Conservation (phyloP, 352 stramenopile species). For the Bremia lactucae region DNA sequence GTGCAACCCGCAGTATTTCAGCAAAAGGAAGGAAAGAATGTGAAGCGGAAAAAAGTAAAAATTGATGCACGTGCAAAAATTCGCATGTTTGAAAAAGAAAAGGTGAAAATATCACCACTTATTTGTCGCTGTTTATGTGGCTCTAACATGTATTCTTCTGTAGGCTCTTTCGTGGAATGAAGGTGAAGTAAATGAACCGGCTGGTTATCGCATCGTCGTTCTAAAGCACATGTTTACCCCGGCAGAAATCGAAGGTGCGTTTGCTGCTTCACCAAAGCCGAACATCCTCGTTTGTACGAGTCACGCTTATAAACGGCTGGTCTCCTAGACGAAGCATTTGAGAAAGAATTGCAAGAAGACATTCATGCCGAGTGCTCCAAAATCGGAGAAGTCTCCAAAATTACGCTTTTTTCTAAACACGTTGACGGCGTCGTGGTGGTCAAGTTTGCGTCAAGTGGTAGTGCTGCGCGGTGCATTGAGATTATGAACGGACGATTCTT, state of each 20-base stretch:
- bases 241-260: constrained; percentile 67
- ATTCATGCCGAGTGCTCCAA: constrained; percentile 81
- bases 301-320: not conserved
- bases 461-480: constrained; percentile 79
- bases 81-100: constrained; percentile 81
- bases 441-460: constrained; percentile 86
- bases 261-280: not conserved
- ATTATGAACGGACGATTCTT: constrained; percentile 87
- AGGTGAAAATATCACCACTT: constrained; percentile 22
- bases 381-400: constrained; percentile 77
- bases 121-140: not conserved
- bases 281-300: not conserved
- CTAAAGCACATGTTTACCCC: constrained; percentile 94
- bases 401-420: constrained; percentile 93
- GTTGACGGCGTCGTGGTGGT: constrained; percentile 88
- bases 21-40: constrained; percentile 75
- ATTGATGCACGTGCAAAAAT: constrained; percentile 80
- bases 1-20: constrained; percentile 80
- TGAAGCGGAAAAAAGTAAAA: constrained; percentile 70
- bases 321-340: constrained; percentile 46
- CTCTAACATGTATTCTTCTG: not conserved
- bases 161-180: constrained; percentile 91
- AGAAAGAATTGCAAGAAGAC: constrained; percentile 64
- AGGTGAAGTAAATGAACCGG: constrained; percentile 86
- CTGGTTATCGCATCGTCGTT: constrained; percentile 92